These are phyloP conservation scores for Russula abietina DNA, from an alignment of 768 basidiomycete genomes.

Conservation along the genomic window DNA sequence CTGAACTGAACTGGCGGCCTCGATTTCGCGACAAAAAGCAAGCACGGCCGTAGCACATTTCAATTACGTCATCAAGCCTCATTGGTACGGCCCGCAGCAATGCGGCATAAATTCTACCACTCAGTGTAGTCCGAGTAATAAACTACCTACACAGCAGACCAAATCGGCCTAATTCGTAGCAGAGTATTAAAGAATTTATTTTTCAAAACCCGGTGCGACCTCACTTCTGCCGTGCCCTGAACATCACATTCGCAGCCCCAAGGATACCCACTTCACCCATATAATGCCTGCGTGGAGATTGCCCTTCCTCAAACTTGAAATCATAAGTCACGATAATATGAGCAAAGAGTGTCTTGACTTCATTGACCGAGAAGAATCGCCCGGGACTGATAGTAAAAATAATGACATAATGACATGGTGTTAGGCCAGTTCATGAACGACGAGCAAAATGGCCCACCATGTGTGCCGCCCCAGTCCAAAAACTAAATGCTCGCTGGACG, in stretches of 20 bases:
- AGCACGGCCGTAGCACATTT: background rate
- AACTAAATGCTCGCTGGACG: background rate
- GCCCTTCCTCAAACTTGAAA: background rate
- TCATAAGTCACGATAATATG: background rate
- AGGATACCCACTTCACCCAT: background rate
- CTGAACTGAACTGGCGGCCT: background rate
- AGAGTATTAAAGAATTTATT: no score
- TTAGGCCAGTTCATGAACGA: background rate
- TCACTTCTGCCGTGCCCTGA: background rate
- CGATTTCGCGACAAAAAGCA: background rate
- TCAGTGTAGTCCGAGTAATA: no score
- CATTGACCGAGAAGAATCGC: background rate
- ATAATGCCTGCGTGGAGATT: background rate
- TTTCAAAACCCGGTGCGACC: background rate
- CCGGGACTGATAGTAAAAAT: background rate
- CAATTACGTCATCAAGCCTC: background rate
- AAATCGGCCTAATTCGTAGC: no score
- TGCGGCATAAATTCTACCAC: no score
- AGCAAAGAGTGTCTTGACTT: background rate
- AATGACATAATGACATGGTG: background rate
- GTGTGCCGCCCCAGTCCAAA: background rate
- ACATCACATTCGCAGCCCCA: background rate
- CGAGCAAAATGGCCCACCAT: background rate
- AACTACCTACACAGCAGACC: no score
- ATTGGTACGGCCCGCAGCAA: no score